Evolutionary conservation across 331 rosid species (phyloP).

Genomic region (Cucumis variabilis): DNA sequence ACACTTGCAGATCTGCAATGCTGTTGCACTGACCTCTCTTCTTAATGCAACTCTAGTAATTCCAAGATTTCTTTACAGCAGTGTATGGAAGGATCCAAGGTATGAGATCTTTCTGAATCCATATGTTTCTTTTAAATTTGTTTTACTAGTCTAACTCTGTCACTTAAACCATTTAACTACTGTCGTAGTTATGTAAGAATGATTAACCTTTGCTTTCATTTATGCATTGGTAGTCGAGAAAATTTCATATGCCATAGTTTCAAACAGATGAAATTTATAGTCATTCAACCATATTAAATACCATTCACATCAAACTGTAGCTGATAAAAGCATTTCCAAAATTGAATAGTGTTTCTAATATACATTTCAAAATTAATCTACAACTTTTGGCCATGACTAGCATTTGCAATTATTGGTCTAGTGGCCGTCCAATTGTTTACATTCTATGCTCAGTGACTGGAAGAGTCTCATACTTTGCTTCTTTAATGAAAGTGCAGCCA

Average conservation of each 20-base stretch:
- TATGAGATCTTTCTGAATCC: conserved; percentile 37
- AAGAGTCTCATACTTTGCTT: background rate
- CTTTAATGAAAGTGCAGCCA: conserved; percentile 63
- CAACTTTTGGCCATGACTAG: background rate
- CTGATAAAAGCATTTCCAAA: background rate
- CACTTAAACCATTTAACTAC: background rate
- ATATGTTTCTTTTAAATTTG: background rate
- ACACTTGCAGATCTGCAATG: conserved; percentile 84
- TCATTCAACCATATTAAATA: conserved; percentile 6
- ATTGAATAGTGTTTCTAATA: background rate
- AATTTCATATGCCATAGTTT: background rate
- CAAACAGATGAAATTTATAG: background rate
- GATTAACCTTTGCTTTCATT: background rate
- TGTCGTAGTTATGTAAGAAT: background rate
- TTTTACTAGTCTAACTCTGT: background rate
- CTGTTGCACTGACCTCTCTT: conserved; percentile 87
- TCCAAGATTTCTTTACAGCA: conserved; percentile 94
- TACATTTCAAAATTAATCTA: background rate
- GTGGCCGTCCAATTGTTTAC: background rate
- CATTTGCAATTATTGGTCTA: background rate
- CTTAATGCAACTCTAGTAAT: conserved; percentile 89
- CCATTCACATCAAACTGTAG: background rate
- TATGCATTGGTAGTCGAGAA: background rate
- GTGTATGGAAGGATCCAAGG: conserved; percentile 99
- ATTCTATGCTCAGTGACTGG: background rate